Evolutionary conservation across 202 grass and related monocot genomes (phyloP), one percentile per base, ranked within the genome.

Genomic region (Alloteropsis angusta): DNA sequence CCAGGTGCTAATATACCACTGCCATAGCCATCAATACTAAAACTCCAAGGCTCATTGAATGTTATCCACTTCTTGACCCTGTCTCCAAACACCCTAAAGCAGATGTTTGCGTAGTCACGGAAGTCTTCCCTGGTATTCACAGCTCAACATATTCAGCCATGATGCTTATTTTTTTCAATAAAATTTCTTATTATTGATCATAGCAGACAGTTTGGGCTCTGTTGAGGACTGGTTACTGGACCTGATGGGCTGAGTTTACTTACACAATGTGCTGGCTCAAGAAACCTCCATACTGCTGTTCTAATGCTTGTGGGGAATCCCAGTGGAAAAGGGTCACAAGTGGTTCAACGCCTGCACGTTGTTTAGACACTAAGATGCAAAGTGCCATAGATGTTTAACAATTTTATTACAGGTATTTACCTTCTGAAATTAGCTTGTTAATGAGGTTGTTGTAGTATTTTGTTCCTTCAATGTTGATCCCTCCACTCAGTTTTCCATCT

Each of bases 271-370:
- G 50, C 50, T 76, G 35, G 62, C 80, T 93, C 62, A 97, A 88
- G 85, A 97, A 97, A 12, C 90, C 87, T 6, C 83, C 53, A 16
- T 97, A 97, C 26, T 76, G 68, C 53, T 93, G 72, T 80, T 97
- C 90, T 84, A 97, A 60, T 48, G n/a, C 80, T 86, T 97, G 90
- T 13, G 93, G 90, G 39, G 69, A 85, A 77, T 97, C 93, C 90
- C 90, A 92, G 58, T 96, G 90, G 68, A 92, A 96, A 79, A 96
- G 93, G 73, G 93, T 92, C 35, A 90, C 85, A 16, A 97, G 86
- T 41, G 93, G 87, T 79, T 93, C 69, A 34, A 97, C 16, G 16
- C 90, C 87, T 97, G 83, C 70, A 83, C 69, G 30, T 61, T 72
- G 9, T 5, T 79, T 55, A 50, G n/a, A 68, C 17, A 32, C 80